phyloP scores from a whole-genome alignment of 176 grass and related monocot species.

The Aegilops sharonensis region DNA sequence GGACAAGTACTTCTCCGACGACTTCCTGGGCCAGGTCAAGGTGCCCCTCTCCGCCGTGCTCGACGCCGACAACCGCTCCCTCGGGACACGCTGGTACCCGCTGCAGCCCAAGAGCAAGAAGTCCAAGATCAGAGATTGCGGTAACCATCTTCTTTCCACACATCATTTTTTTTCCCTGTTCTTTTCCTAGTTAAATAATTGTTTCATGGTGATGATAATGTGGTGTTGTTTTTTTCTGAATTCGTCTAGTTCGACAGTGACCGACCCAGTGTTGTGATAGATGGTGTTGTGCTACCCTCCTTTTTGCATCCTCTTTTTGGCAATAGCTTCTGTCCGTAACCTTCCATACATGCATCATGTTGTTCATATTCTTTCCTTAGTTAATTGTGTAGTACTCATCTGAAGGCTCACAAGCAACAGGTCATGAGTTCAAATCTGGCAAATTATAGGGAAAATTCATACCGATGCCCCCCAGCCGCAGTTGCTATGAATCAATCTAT shows the following conservation, averaged over 20 bases:
- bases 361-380: no score
- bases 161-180: not conserved
- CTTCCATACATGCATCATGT: no score
- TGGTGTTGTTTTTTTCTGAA: not conserved
- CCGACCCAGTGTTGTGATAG: no score
- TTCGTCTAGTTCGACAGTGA: not conserved
- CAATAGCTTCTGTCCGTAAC: not conserved
- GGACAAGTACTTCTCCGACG: conserved; percentile 85
- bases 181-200: not conserved
- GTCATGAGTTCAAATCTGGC: not conserved
- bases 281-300: not conserved
- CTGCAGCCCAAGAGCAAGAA: conserved; percentile 84
- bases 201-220: not conserved
- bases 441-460: not conserved
- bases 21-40: conserved; percentile 83
- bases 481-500: not conserved
- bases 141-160: not conserved
- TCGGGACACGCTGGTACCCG: conserved; percentile 71
- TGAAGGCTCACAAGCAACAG: not conserved
- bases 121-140: conserved; percentile 71
- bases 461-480: not conserved
- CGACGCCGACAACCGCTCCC: conserved; percentile 66
- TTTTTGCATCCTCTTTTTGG: not conserved
- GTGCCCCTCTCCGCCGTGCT: conserved; percentile 69
- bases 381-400: not conserved